Percentiles rank a stretch among this genome's conserved stretches.
Conservation (phyloP, 257 asterid genomes). For the Paraleonurus japonicus region DNA sequence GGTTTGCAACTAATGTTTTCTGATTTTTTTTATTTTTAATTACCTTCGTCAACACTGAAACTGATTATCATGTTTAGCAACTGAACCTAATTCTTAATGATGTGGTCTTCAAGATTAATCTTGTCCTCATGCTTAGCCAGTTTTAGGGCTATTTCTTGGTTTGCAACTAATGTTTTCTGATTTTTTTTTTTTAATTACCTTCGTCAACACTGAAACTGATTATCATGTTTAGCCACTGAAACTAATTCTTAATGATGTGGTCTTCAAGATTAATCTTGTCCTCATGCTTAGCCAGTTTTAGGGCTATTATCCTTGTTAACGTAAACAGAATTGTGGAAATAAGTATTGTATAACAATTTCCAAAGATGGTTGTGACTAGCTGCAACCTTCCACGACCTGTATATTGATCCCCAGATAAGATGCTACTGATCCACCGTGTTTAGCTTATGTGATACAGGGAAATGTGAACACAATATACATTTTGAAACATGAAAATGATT, state of each 20-base stretch:
- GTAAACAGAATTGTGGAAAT: slow-evolving; percentile 23
- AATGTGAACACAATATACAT: background rate
- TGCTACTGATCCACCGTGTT: background rate
- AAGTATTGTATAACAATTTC: slow-evolving; percentile 46
- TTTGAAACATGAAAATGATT: background rate
- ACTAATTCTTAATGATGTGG: background rate
- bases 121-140: too few relatives aligned
- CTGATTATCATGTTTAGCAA: too few relatives aligned
- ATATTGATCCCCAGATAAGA: background rate
- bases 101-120: slow-evolving; percentile 13
- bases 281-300: slow-evolving; percentile 4
- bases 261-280: slow-evolving; percentile 21
- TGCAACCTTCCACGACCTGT: slow-evolving; percentile 21
- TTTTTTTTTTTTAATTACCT: too few relatives aligned
- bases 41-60: too few relatives aligned
- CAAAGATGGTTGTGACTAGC: slow-evolving; percentile 31
- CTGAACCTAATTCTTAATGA: background rate
- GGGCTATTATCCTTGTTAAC: slow-evolving; percentile 6
- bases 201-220: too few relatives aligned
- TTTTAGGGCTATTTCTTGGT: too few relatives aligned
- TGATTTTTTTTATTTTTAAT: too few relatives aligned
- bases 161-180: background rate
- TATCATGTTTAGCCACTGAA: too few relatives aligned
- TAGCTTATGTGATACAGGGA: background rate
- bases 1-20: background rate